A percentile compares a stretch with the other conserved stretches of the same genome.
These are phyloP conservation scores for Tolypocladium pustulatum DNA, from an alignment of 2,329 filamentous ascomycete genomes.

Conservation along the genomic window DNA sequence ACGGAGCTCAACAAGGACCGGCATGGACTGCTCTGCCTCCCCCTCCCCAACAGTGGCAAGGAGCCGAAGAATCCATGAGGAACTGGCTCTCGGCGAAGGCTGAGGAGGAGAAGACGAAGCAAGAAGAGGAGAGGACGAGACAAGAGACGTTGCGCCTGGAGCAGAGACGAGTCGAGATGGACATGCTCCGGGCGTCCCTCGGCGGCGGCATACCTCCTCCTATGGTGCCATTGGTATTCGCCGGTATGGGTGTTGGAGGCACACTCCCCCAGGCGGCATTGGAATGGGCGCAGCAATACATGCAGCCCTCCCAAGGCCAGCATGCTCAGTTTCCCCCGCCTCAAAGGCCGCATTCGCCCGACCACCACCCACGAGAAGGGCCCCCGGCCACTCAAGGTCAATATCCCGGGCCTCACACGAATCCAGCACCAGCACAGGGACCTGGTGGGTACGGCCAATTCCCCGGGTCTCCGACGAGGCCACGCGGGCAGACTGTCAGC, in stretches of 20 bases:
- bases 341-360: constrained; percentile 40
- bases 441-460: constrained; percentile 31
- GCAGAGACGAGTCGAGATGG: constrained; percentile 61
- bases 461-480: constrained; percentile 38
- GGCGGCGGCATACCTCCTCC: constrained; percentile 61
- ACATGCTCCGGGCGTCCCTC: constrained; percentile 60
- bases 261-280: constrained; percentile 48
- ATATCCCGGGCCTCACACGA: constrained; percentile 26
- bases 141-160: constrained; percentile 59
- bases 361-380: constrained; percentile 37
- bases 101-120: constrained; percentile 62
- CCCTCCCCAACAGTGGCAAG: constrained; percentile 55
- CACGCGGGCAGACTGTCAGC: constrained; percentile 38
- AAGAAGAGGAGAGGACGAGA: constrained; percentile 62
- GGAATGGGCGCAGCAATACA: constrained; percentile 60
- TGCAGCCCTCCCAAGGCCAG: constrained; percentile 38
- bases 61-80: constrained; percentile 59
- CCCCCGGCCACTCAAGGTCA: constrained; percentile 29
- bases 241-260: constrained; percentile 54
- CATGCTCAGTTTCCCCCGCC: constrained; percentile 40
- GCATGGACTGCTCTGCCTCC: constrained; percentile 47
- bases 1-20: constrained; percentile 23
- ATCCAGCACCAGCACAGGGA: constrained; percentile 20
- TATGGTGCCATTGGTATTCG: constrained; percentile 66
- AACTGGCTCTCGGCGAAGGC: constrained; percentile 60